Evolutionary conservation across 164 flowering plant species (phyloP).

Genomic region (Cinnamomum micranthum): DNA sequence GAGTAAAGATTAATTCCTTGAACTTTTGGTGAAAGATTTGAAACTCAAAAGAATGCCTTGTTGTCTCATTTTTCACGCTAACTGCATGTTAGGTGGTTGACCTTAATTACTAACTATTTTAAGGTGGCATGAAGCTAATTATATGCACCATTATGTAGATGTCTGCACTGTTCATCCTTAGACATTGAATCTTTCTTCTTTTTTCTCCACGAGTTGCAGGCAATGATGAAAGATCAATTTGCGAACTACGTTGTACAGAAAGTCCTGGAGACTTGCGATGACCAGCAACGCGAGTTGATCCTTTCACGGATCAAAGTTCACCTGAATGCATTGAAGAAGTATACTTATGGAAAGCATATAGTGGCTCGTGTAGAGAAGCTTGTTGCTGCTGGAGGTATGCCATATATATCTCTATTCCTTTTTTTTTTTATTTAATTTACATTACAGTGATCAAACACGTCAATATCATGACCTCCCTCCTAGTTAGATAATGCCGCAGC

Average conservation of each 20-base stretch:
- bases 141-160: too few relatives aligned
- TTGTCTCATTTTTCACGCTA: neutral
- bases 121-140: neutral
- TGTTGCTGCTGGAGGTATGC: conserved; percentile 86
- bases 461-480: too few relatives aligned
- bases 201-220: conserved; percentile 35
- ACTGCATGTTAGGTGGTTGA: too few relatives aligned
- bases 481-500: too few relatives aligned
- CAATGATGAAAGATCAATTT: conserved; percentile 95
- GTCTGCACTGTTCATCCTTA: too few relatives aligned
- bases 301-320: conserved; percentile 83
- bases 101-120: neutral
- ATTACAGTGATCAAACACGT: too few relatives aligned
- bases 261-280: conserved; percentile 92
- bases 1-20: neutral
- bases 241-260: conserved; percentile 94
- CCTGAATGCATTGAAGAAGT: conserved; percentile 83
- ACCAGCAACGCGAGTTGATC: conserved; percentile 80
- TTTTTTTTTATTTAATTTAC: too few relatives aligned
- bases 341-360: conserved; percentile 90
- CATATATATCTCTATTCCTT: neutral
- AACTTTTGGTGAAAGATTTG: neutral
- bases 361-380: conserved; percentile 97
- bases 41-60: neutral
- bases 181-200: neutral